These are phyloP conservation scores for Umbilicus rupestris DNA, from an alignment of 164 flowering plant species.

Conservation along the genomic window DNA sequence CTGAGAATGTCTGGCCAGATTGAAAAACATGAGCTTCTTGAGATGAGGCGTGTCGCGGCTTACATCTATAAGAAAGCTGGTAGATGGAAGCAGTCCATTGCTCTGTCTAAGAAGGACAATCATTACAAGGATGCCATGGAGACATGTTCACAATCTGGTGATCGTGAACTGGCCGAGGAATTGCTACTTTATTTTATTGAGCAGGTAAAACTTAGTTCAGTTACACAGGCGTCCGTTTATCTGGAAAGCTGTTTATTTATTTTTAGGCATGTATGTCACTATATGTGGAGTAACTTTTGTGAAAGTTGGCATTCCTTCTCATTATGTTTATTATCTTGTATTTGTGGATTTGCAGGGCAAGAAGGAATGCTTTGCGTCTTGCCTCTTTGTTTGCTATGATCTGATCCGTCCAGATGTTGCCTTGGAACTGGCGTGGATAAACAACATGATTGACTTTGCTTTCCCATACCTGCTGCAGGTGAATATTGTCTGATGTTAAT, in stretches of 20 bases:
- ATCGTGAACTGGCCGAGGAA: constrained; percentile 66
- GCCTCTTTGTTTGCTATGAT: constrained; percentile 85
- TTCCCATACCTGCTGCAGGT: too few species aligned
- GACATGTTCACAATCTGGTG: constrained; percentile 70
- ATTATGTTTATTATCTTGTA: too few species aligned
- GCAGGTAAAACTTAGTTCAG: constrained; percentile 46
- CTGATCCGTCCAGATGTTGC: constrained; percentile 83
- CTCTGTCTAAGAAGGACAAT: constrained; percentile 83
- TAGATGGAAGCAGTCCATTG: constrained; percentile 95
- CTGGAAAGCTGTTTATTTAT: too few species aligned
- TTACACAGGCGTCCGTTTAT: too few species aligned
- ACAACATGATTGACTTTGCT: too few species aligned
- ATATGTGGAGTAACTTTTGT: too few species aligned
- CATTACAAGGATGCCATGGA: constrained; percentile 81
- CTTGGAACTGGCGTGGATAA: constrained; percentile 94
- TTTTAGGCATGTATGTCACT: too few species aligned
- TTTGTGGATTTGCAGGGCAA: constrained; percentile 62
- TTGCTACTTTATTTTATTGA: constrained; percentile 71
- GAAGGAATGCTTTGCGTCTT: constrained; percentile 73
- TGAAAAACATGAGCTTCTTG: constrained; percentile 97
- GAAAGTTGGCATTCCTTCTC: too few species aligned
- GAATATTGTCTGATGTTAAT: too few species aligned
- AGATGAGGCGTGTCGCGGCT: constrained; percentile 97
- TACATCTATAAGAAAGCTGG: constrained; percentile 96
- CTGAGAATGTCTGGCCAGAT: constrained; percentile 56